Evolutionary conservation across 139 green algal species (phyloP).

Genomic region (Coelastrella sp.): DNA sequence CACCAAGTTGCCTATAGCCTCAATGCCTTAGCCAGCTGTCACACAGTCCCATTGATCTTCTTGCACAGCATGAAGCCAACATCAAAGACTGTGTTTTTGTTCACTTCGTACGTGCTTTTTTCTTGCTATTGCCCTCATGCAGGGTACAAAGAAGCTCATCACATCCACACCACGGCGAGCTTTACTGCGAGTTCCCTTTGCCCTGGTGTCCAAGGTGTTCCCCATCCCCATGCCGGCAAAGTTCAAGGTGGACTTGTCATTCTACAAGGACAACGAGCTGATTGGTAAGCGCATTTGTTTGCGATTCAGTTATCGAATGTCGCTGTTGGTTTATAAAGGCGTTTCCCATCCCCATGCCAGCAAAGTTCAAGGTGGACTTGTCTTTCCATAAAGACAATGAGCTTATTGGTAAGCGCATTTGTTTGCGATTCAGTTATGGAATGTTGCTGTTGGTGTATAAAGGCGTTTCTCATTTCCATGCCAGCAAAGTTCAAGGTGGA

Average conservation of each 20-base stretch:
- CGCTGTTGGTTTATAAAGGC: neutral
- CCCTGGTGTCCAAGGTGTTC: neutral
- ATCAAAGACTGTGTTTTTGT: too few species aligned
- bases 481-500: too few species aligned
- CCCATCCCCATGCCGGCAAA: neutral
- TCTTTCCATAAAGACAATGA: neutral
- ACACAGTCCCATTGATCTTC: too few species aligned
- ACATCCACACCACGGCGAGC: neutral
- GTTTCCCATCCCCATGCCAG: neutral
- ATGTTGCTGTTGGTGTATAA: neutral
- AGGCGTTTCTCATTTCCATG: neutral
- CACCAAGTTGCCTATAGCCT: too few species aligned
- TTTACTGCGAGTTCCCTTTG: neutral
- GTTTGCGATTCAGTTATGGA: neutral
- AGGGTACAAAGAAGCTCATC: neutral
- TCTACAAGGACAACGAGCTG: neutral
- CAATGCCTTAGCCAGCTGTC: too few species aligned
- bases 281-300: neutral
- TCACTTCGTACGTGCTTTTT: neutral
- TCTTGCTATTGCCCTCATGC: neutral
- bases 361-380: too few species aligned
- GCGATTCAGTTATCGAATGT: neutral
- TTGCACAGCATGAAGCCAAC: neutral
- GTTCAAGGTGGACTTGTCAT: neutral
- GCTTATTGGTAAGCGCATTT: neutral